These are phyloP conservation scores for Ajuga reptans DNA, from an alignment of 305 asterid genomes.

Conservation along the genomic window DNA sequence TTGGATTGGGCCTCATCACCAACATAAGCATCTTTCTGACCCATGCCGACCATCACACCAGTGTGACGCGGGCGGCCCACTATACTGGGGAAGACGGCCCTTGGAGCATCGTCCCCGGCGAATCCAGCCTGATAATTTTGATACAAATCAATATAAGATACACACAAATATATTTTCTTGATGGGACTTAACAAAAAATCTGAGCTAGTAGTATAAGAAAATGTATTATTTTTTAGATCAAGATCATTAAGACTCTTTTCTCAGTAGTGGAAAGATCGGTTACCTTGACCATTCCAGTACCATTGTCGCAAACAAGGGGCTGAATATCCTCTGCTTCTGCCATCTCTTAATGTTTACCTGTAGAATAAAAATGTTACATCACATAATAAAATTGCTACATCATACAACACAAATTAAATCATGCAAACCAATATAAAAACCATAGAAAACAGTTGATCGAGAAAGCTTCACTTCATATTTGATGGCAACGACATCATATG, in stretches of 20 bases:
- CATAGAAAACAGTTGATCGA: not conserved
- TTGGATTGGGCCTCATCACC: slow-evolving; percentile 80
- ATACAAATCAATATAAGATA: not conserved
- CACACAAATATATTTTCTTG: not conserved
- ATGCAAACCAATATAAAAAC: not conserved
- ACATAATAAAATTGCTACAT: not conserved
- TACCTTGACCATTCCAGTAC: slow-evolving; percentile 97
- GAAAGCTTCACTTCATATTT: not conserved
- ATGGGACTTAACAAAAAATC: not conserved
- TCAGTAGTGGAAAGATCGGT: not conserved
- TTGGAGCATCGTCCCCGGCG: slow-evolving; percentile 91
- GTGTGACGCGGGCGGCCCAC: slow-evolving; percentile 89
- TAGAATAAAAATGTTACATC: too few relatives aligned
- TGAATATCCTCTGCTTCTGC: slow-evolving; percentile 84
- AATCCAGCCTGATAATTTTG: slow-evolving; percentile 58
- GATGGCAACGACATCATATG: not conserved
- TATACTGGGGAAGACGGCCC: slow-evolving; percentile 82
- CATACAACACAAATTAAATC: not conserved
- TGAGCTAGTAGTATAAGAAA: not conserved
- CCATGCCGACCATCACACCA: slow-evolving; percentile 90
- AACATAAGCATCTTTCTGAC: slow-evolving; percentile 74
- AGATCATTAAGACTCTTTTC: not conserved
- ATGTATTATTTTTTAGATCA: not conserved
- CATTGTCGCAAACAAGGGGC: slow-evolving; percentile 85
- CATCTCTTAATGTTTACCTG: slow-evolving; percentile 41